A percentile compares a stretch with the other conserved stretches of the same genome.
phyloP scores from a whole-genome alignment of 1,284 basidiomycete genomes.

The Rhodotorula sp. region DNA sequence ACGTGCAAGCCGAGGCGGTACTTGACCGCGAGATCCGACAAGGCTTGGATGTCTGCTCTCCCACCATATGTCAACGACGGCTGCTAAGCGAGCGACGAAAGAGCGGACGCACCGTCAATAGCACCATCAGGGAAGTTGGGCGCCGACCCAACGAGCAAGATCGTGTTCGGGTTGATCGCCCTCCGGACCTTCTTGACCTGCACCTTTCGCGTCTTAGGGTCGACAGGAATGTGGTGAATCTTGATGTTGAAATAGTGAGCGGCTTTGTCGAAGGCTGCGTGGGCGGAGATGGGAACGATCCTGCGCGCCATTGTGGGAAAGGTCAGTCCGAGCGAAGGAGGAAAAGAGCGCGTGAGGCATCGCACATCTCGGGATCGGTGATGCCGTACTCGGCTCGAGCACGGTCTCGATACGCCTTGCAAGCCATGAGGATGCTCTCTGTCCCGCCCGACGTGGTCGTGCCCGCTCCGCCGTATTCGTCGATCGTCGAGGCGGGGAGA shows the following conservation, averaged over 20 bases:
- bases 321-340: neutral
- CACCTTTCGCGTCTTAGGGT: slow-evolving; percentile 75
- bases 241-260: slow-evolving; percentile 87
- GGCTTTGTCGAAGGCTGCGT: slow-evolving; percentile 89
- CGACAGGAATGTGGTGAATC: slow-evolving; percentile 82
- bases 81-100: neutral
- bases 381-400: slow-evolving; percentile 80
- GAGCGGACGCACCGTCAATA: slow-evolving; percentile 59
- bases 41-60: slow-evolving; percentile 76
- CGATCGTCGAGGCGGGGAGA: slow-evolving; percentile 23
- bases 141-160: slow-evolving; percentile 58
- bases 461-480: slow-evolving; percentile 70
- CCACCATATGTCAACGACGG: too few relatives aligned
- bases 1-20: slow-evolving; percentile 82
- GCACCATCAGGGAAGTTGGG: slow-evolving; percentile 92
- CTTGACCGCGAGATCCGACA: slow-evolving; percentile 71
- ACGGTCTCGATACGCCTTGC: slow-evolving; percentile 94
- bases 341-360: slow-evolving; percentile 11
- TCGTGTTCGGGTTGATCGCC: slow-evolving; percentile 79
- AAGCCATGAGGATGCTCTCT: slow-evolving; percentile 90
- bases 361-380: slow-evolving; percentile 86
- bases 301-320: slow-evolving; percentile 51
- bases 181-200: slow-evolving; percentile 72
- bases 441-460: slow-evolving; percentile 94
- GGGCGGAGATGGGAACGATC: slow-evolving; percentile 79